These are phyloP conservation scores for Trichoderma pleuroti DNA, from an alignment of 2,329 filamentous ascomycete genomes.

Conservation along the genomic window DNA sequence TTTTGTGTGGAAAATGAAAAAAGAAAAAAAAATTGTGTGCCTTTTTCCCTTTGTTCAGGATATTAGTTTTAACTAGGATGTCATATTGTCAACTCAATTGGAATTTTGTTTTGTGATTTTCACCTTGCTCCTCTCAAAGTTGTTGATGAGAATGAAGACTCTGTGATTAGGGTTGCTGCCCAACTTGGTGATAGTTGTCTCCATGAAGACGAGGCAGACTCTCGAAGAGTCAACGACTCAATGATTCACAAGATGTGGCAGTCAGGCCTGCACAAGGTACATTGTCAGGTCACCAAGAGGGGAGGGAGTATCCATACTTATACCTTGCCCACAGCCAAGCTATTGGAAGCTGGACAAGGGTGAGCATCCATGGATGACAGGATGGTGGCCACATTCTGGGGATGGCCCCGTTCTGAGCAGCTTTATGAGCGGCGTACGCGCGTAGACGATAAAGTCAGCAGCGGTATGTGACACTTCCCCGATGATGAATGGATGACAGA, in stretches of 20 bases:
- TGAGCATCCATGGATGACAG: not conserved
- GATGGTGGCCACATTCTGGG: not conserved
- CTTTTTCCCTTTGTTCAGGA: not conserved
- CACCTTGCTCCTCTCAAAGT: not conserved
- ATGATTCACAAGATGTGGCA: not conserved
- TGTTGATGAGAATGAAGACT: not conserved
- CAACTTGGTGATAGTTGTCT: not conserved
- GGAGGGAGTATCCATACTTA: not conserved
- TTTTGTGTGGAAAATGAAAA: not conserved
- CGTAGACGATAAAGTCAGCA: not conserved
- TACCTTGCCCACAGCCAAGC: not conserved
- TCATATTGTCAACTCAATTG: conserved; percentile 8
- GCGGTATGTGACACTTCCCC: not conserved
- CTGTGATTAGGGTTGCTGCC: not conserved
- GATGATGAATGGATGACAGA: not conserved
- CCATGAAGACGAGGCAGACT: not conserved
- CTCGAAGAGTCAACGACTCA: not conserved
- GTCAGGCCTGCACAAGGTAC: not conserved
- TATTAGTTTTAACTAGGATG: conserved; percentile 1
- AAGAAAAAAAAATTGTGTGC: not conserved
- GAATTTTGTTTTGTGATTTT: not conserved
- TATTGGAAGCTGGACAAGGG: not conserved
- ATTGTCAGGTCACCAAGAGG: not conserved
- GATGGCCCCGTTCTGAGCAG: not conserved
- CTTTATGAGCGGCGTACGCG: conserved; percentile 12